Evolutionary conservation across 176 grass and related monocot species (phyloP), one percentile per base, ranked within the genome.

Genomic region (Oryza meridionalis): DNA sequence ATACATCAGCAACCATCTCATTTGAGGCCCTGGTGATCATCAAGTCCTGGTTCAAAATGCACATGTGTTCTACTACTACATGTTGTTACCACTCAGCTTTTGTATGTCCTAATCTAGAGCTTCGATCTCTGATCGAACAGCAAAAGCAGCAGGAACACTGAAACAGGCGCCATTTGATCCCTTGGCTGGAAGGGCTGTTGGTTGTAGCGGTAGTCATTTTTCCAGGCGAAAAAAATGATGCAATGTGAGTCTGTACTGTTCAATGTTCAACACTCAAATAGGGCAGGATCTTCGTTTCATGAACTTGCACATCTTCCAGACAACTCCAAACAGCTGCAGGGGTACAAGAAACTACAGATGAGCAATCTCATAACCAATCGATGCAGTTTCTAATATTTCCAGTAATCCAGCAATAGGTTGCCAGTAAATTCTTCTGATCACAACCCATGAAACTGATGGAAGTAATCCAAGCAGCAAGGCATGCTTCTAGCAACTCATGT

Each of bases 391-490:
- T 27, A 68, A 11, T 55, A 4, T 42, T 49, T 24, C n/a, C 9
- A 2, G 25, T 9, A 68, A 81, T 46, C 70, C 9, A 5, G 58
- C 10, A 53, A 44, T 65, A 13, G 29, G 43, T 43, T 6, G 42
- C 59, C 25, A 21, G 6, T 7, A 42, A 69, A n/a, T 71, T 29
- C 80, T 35, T 66, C 66, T 73, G 73, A 67, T 35, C 44, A 27
- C 12, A 67, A 27, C 26, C 26, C 0, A 1, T 16, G 17, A 13
- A 81, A 5, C 15, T n/a, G 16, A 72, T 4, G 46, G 1, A 63
- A 81, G 33, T 70, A 17, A 85, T 15, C 78, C 26, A 64, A 63
- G 27, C 24, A 84, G 79, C 33, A 58, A 33, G 11, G 44, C 1
- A 6, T 43, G 6, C 53, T 67, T 80, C 49, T 81, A 74, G 45